Evolutionary conservation across 1,284 basidiomycete species (phyloP), one percentile per base, ranked within the genome.

Genomic region (Boletus sp.): DNA sequence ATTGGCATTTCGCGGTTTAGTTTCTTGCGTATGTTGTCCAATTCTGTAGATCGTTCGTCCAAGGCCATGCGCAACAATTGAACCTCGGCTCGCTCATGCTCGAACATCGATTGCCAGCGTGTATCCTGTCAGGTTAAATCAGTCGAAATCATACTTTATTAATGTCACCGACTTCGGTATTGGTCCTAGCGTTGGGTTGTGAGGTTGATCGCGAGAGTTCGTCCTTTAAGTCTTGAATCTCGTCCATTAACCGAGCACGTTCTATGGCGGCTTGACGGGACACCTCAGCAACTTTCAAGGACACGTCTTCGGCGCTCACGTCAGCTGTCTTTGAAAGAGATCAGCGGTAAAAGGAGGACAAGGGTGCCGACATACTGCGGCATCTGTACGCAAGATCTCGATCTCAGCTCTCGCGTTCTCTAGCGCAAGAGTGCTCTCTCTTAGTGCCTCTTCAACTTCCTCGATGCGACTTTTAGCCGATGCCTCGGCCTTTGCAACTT

Each of bases 331-430:
- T 52, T 49, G 25, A 14, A 26, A 45, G 41, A 29, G 7, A 34
- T 64, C 34, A 59, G 45, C 8, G 5, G 14, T 10, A 34, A 46
- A 29, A 46, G 23, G 10, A 38, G 22, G 26, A 27, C 10, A 22
- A 17, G 8, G 12, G 17, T 3, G 32, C 16, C 10, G 9, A 73
- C 88, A 70, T 65, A 91, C 90, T 27, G 80, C 74, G 44, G 89
- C 71, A 56, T 96, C 93, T 26, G 78, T 73, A 49, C 94, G 76
- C 45, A 96, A 68, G 3, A 74, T 73, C 70, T 98, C 94, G 20
- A 97, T 87, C 65, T 98, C 95, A 8, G 88, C 90, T 44, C 89
- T 75, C n/a, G 94, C 90, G 60, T 85, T 87, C 69, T 98, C 94
- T 14, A 97, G 75, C 2, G 93, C 90, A 30, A 81, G 75, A n/a